Evolutionary conservation across 139 green algal species (phyloP).

Genomic region (Chlamydomonas asymmetrica): DNA sequence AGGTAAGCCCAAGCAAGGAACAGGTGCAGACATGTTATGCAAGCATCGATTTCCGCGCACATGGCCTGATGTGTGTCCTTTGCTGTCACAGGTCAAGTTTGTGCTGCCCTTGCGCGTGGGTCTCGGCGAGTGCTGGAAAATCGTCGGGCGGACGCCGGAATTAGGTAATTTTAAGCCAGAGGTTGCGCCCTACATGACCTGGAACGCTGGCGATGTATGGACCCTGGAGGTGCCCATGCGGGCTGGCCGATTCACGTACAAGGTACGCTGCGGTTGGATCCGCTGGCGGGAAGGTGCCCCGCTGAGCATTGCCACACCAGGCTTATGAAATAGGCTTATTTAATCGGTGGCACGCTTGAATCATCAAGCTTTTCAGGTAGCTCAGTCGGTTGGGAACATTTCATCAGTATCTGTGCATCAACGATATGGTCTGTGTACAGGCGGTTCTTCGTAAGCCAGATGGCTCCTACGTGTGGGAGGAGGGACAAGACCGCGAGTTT

Average conservation of each 20-base stretch:
- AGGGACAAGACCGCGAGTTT: conserved; percentile 16
- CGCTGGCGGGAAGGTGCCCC: too few species aligned
- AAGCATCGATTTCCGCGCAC: too few species aligned
- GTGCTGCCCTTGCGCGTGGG: conserved; percentile 7
- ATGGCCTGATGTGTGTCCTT: too few species aligned
- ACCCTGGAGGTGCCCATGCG: conserved; percentile 14
- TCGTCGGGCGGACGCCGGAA: conserved; percentile 20
- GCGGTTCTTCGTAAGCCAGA: conserved; percentile 19
- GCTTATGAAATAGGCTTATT: neutral
- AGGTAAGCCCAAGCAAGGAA: too few species aligned
- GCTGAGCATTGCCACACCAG: neutral
- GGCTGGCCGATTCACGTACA: conserved; percentile 5
- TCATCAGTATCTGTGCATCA: too few species aligned
- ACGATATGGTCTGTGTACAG: too few species aligned
- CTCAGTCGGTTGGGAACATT: too few species aligned
- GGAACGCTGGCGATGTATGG: conserved; percentile 30
- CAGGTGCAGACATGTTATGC: too few species aligned
- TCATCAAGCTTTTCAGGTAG: too few species aligned
- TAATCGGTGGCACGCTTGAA: too few species aligned
- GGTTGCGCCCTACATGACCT: conserved; percentile 33
- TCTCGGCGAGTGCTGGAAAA: conserved; percentile 34
- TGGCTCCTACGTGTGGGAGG: conserved; percentile 31
- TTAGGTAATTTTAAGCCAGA: conserved; percentile 22
- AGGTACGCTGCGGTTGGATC: too few species aligned
- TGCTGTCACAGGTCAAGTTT: conserved; percentile 35